Conservation (phyloP, 495 filamentous ascomycete species). For the Penicillium simplicissimum region DNA sequence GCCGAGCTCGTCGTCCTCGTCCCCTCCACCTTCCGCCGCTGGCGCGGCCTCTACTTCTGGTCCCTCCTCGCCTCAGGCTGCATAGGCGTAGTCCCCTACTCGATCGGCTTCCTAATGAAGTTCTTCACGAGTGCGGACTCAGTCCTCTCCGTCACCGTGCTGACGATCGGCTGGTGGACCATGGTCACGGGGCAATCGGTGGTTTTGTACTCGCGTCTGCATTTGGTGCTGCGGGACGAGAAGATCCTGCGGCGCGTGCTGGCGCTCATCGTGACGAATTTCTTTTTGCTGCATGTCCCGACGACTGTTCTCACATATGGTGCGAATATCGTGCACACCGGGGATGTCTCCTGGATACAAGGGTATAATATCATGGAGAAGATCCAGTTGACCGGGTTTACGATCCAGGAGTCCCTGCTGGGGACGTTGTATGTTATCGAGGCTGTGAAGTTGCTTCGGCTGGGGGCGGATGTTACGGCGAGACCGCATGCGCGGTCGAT, state of each 20-base stretch:
- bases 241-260: slow-evolving; percentile 42
- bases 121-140: slow-evolving; percentile 44
- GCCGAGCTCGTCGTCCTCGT: slow-evolving; percentile 51
- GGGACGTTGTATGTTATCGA: slow-evolving; percentile 60
- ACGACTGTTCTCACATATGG: slow-evolving; percentile 54
- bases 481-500: slow-evolving; percentile 43
- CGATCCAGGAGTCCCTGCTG: slow-evolving; percentile 57
- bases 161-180: slow-evolving; percentile 54
- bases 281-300: slow-evolving; percentile 50
- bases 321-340: slow-evolving; percentile 37
- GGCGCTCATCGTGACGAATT: slow-evolving; percentile 45
- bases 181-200: slow-evolving; percentile 57
- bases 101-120: slow-evolving; percentile 53
- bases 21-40: slow-evolving; percentile 52
- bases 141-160: slow-evolving; percentile 43
- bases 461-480: slow-evolving; percentile 36
- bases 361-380: slow-evolving; percentile 58
- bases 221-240: slow-evolving; percentile 51
- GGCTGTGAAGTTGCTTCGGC: slow-evolving; percentile 51
- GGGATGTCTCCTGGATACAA: slow-evolving; percentile 34
- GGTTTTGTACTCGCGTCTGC: slow-evolving; percentile 53
- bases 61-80: slow-evolving; percentile 47
- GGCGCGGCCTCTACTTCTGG: slow-evolving; percentile 57
- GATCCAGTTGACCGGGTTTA: slow-evolving; percentile 57
- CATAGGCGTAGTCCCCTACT: slow-evolving; percentile 49